A percentile compares a stretch with the other conserved stretches of the same genome.
Evolutionary conservation across 805 yeast species (phyloP).

Genomic region (Lipomyces kockii): DNA sequence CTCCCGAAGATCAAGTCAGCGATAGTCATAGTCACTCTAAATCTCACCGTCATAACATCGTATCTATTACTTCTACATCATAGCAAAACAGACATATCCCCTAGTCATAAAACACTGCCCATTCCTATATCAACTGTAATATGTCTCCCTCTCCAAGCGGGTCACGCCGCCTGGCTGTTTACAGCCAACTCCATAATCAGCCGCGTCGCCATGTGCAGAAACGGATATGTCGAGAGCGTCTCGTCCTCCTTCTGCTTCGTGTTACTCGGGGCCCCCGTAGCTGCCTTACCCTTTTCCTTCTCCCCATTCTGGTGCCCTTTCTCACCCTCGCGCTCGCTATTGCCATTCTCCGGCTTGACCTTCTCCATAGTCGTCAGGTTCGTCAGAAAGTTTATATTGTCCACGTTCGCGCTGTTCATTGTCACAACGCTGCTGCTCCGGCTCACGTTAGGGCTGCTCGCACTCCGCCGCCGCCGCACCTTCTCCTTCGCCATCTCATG

Average conservation of each 20-base stretch:
- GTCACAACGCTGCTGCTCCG: conserved; percentile 30
- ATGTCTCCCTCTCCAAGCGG: neutral
- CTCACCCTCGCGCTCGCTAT: neutral
- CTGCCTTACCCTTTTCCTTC: neutral
- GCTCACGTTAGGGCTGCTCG: conserved; percentile 23
- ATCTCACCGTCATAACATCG: too few species aligned
- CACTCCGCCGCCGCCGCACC: conserved; percentile 28
- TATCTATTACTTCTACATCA: too few species aligned
- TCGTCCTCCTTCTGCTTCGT: conserved; percentile 64
- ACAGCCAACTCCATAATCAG: conserved; percentile 97
- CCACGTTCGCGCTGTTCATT: conserved; percentile 30
- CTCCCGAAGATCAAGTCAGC: too few species aligned
- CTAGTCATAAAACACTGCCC: neutral
- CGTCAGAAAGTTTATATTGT: conserved; percentile 30
- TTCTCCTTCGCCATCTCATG: conserved; percentile 35
- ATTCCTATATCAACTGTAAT: neutral
- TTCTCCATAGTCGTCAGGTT: conserved; percentile 46
- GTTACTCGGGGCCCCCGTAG: neutral
- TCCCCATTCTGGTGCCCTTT: neutral
- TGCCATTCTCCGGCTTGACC: conserved; percentile 1
- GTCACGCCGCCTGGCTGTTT: conserved; percentile 66
- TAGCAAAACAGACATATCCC: neutral
- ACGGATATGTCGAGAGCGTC: conserved; percentile 94
- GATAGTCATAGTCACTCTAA: too few species aligned
- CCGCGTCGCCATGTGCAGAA: conserved; percentile 87